Base-by-base conservation (phyloP, 2,329 filamentous ascomycete genomes). In the Uncinocarpus reesii region DNA sequence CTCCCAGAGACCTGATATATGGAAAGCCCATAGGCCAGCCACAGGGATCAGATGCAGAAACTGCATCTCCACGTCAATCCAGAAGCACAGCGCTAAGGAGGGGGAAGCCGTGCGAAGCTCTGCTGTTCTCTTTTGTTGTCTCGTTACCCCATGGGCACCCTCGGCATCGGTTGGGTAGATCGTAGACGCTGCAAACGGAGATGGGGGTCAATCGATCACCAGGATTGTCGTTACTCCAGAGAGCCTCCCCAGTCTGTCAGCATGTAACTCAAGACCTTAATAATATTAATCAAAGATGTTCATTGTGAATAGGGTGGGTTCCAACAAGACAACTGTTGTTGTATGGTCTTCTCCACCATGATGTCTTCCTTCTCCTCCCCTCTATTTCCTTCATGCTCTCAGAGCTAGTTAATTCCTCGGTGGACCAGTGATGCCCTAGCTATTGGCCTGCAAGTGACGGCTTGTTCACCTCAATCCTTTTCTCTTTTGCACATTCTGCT, bases 51-150 rank as follows among this genome's bases (percentile, higher is more conserved):
- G 41, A 20, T 34, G 41, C 41, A 35, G 41, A 35, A n/a, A 10
- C 41, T 21, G 41, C 41, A 42, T 28, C 29, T 28, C 37, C 38
- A 42, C 38, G 26, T 42, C 38, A 24, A 42, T 23, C 38, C 38
- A 42, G 4, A 7, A 5, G 38, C 38, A 42, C 23, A 18, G 23
- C 38, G 38, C 38, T 42, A 38, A 24, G 20, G 21, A 23, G 26
- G 37, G 21, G 21, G 21, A 26, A 18, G 21, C 8, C 26, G 20
- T 24, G 5, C 10, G 15, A 7, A 16, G 32, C 32, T 24, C 15
- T 20, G 15, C 35, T 29, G n/a, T n/a, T n/a, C n/a, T n/a, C n/a
- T n/a, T n/a, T 5, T 4, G 32, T 4, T 16, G 15, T 35, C 32
- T 35, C 32, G n/a, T 18, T 35, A 35, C 32, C 32, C 32, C 32